phyloP scores from a whole-genome alignment of 2,329 filamentous ascomycete genomes.

The Penicillium sp. region DNA sequence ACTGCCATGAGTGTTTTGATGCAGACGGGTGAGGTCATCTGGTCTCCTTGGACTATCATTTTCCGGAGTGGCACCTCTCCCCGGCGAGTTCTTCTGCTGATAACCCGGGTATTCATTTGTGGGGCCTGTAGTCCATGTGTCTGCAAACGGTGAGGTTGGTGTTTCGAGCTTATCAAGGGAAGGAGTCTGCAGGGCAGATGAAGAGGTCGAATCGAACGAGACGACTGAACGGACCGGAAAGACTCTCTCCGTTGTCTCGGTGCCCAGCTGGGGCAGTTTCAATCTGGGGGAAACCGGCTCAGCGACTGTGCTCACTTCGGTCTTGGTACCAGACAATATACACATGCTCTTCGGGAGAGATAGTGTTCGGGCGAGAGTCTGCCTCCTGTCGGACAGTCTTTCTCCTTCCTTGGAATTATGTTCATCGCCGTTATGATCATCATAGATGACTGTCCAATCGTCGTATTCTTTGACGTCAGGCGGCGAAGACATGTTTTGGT shows the following conservation, averaged over 20 bases:
- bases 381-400: slow-evolving; percentile 5
- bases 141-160: slow-evolving; percentile 20
- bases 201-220: slow-evolving; percentile 59
- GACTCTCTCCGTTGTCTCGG: slow-evolving; percentile 58
- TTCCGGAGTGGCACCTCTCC: background rate
- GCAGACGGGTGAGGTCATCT: slow-evolving; percentile 7
- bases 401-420: slow-evolving; percentile 5
- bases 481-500: slow-evolving; percentile 6
- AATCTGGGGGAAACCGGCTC: slow-evolving; percentile 18
- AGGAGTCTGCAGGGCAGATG: slow-evolving; percentile 26
- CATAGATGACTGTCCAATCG: slow-evolving; percentile 19
- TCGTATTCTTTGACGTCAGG: slow-evolving; percentile 3
- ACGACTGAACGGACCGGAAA: slow-evolving; percentile 77
- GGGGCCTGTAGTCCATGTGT: slow-evolving; percentile 5
- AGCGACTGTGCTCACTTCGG: slow-evolving; percentile 14
- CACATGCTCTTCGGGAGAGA: slow-evolving; percentile 24
- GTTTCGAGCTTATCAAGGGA: slow-evolving; percentile 24
- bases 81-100: background rate
- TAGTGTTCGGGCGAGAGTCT: slow-evolving; percentile 8
- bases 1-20: slow-evolving; percentile 3
- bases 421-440: slow-evolving; percentile 7
- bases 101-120: background rate
- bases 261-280: slow-evolving; percentile 30
- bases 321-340: slow-evolving; percentile 21
- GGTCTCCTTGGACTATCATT: background rate